Conservation (phyloP, 495 filamentous ascomycete species). For the Lasiosphaeria ovina region DNA sequence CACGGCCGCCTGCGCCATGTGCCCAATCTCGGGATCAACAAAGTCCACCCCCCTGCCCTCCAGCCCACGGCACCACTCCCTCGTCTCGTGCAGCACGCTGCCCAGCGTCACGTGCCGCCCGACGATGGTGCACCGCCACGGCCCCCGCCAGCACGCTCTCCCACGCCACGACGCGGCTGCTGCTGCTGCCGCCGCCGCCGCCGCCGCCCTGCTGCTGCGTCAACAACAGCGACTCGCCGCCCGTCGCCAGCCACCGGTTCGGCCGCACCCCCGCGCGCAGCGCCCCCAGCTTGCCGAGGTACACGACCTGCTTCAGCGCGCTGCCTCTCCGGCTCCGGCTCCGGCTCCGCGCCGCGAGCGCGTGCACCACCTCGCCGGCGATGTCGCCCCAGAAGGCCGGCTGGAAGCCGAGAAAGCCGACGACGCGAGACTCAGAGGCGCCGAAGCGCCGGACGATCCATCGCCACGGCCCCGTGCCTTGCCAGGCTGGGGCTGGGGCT, state of each 20-base stretch:
- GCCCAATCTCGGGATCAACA: slow-evolving; percentile 15
- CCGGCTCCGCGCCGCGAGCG: slow-evolving; percentile 1
- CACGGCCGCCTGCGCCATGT: slow-evolving; percentile 14
- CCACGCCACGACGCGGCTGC: slow-evolving; percentile 5
- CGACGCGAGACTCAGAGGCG: neutral
- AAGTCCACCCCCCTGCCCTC: slow-evolving; percentile 7
- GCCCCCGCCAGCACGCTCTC: neutral
- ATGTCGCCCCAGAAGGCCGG: slow-evolving; percentile 14
- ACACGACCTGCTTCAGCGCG: slow-evolving; percentile 10
- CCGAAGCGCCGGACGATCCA: slow-evolving; percentile 4
- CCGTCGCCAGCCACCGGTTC: slow-evolving; percentile 9
- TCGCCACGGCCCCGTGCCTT: slow-evolving; percentile 11
- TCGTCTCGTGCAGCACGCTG: slow-evolving; percentile 14
- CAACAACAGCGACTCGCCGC: slow-evolving; percentile 5
- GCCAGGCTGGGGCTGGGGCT: too few species aligned
- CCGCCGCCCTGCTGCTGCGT: too few species aligned
- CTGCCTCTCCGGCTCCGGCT: too few species aligned
- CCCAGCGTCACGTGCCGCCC: slow-evolving; percentile 8
- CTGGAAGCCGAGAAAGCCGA: slow-evolving; percentile 10
- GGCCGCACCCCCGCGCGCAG: slow-evolving; percentile 7
- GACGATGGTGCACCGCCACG: neutral
- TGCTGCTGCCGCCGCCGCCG: too few species aligned
- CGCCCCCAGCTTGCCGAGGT: slow-evolving; percentile 11
- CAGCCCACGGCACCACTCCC: slow-evolving; percentile 6
- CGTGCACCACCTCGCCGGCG: slow-evolving; percentile 10